These are phyloP conservation scores for Acanthamoeba royreba DNA, from an alignment of 208 protist genomes.

Conservation along the genomic window DNA sequence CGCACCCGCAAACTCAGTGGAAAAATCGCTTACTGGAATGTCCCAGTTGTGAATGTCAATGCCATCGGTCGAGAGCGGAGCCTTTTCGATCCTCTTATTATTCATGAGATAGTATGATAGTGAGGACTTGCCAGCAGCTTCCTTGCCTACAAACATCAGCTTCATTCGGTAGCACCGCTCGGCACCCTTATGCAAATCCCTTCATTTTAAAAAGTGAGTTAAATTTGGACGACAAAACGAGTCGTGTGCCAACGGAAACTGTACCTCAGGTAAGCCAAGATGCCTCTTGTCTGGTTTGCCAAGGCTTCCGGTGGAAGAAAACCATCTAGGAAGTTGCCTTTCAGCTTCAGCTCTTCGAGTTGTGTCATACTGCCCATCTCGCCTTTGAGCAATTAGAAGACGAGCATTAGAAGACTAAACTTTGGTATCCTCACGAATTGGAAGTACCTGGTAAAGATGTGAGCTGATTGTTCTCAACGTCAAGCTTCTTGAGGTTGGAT, in stretches of 20 bases:
- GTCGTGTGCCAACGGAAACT: neutral
- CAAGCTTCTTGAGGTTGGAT: neutral
- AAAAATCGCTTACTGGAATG: neutral
- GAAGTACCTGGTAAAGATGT: neutral
- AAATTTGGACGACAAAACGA: too few relatives aligned
- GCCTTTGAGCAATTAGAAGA: neutral
- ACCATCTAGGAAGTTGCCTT: conserved; percentile 21
- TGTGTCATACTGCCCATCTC: conserved; percentile 41
- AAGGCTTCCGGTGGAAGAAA: conserved; percentile 18
- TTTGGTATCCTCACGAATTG: neutral
- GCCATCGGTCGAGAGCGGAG: conserved; percentile 24
- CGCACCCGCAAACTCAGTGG: conserved; percentile 11
- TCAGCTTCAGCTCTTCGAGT: conserved; percentile 21
- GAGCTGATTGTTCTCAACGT: conserved; percentile 32
- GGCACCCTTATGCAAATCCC: conserved; percentile 28
- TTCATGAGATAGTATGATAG: conserved; percentile 28
- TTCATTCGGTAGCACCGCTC: conserved; percentile 46
- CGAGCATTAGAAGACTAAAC: neutral
- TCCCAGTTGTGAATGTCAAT: conserved; percentile 42
- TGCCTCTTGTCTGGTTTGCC: neutral
- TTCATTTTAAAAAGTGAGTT: too few relatives aligned
- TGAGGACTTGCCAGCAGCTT: conserved; percentile 36
- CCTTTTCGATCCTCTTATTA: conserved; percentile 31
- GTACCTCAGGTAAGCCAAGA: neutral
- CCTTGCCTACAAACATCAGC: conserved; percentile 49